These are phyloP conservation scores for Metschnikowia matae DNA, from an alignment of 805 yeast species.

Conservation along the genomic window DNA sequence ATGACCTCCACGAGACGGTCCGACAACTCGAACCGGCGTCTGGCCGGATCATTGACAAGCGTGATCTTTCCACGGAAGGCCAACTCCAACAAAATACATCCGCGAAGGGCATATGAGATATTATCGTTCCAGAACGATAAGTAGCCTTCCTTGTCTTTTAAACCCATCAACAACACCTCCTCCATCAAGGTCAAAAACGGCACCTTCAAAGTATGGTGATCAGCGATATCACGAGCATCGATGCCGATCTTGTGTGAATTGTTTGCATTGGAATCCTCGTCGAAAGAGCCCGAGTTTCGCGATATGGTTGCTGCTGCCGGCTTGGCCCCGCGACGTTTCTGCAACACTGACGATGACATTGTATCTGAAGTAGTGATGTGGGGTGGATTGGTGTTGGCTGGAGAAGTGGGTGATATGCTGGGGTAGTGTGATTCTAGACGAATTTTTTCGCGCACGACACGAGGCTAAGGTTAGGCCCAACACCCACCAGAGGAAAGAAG, in stretches of 20 bases:
- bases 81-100: conserved; percentile 86
- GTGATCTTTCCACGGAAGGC: conserved; percentile 88
- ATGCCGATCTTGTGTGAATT: conserved; percentile 66
- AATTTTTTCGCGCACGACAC: conserved; percentile 5
- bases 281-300: conserved; percentile 23
- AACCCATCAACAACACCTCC: conserved; percentile 88
- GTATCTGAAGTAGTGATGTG: neutral
- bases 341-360: conserved; percentile 49
- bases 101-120: conserved; percentile 92
- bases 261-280: conserved; percentile 13
- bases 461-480: neutral
- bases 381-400: conserved; percentile 4
- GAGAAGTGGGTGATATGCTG: neutral
- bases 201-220: conserved; percentile 34
- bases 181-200: conserved; percentile 93
- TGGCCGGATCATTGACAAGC: conserved; percentile 86
- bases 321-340: conserved; percentile 65
- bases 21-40: conserved; percentile 80
- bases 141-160: conserved; percentile 94
- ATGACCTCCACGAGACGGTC: conserved; percentile 87
- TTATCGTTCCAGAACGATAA: conserved; percentile 97
- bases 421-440: neutral
- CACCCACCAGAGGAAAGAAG: neutral
- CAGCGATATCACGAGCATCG: conserved; percentile 67
- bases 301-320: conserved; percentile 10